phyloP scores from a whole-genome alignment of 1,284 basidiomycete genomes.

The Trichosporon sp. region DNA sequence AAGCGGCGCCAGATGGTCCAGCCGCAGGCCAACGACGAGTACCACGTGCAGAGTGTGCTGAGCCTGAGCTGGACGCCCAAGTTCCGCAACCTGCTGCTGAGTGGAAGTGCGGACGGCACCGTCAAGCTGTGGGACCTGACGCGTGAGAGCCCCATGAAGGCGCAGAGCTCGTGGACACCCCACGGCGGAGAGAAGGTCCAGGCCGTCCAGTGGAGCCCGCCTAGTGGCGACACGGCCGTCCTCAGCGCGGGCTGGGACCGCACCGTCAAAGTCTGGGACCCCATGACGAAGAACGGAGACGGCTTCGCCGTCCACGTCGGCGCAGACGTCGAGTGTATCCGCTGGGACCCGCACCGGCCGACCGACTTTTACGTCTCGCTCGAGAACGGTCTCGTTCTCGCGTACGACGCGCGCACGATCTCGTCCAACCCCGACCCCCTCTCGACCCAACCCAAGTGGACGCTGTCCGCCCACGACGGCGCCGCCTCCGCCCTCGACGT shows the following conservation, averaged over 20 bases:
- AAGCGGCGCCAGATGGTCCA: slow-evolving; percentile 84
- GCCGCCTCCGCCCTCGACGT: slow-evolving; percentile 86
- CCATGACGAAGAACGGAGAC: slow-evolving; percentile 65
- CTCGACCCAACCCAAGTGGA: slow-evolving; percentile 62
- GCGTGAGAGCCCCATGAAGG: slow-evolving; percentile 56
- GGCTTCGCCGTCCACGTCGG: slow-evolving; percentile 74
- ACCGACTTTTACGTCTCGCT: slow-evolving; percentile 86
- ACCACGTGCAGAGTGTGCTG: slow-evolving; percentile 93
- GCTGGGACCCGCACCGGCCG: slow-evolving; percentile 93
- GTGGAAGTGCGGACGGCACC: slow-evolving; percentile 87
- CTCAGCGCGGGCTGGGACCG: slow-evolving; percentile 92
- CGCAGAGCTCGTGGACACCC: slow-evolving; percentile 75
- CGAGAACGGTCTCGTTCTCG: slow-evolving; percentile 85
- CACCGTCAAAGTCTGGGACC: slow-evolving; percentile 88
- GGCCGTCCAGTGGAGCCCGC: slow-evolving; percentile 89
- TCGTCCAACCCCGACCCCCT: slow-evolving; percentile 53
- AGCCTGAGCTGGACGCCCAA: slow-evolving; percentile 85
- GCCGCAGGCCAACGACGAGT: slow-evolving; percentile 59
- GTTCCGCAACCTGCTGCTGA: slow-evolving; percentile 84
- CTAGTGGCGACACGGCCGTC: slow-evolving; percentile 65
- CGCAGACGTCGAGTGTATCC: slow-evolving; percentile 85
- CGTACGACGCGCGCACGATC: slow-evolving; percentile 82
- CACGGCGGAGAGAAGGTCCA: slow-evolving; percentile 94
- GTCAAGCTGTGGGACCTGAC: slow-evolving; percentile 97
- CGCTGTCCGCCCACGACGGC: slow-evolving; percentile 90